Evolutionary conservation across 192 early-diverging fungal species (phyloP).

Genomic region (Entomortierella chlamydospora): DNA sequence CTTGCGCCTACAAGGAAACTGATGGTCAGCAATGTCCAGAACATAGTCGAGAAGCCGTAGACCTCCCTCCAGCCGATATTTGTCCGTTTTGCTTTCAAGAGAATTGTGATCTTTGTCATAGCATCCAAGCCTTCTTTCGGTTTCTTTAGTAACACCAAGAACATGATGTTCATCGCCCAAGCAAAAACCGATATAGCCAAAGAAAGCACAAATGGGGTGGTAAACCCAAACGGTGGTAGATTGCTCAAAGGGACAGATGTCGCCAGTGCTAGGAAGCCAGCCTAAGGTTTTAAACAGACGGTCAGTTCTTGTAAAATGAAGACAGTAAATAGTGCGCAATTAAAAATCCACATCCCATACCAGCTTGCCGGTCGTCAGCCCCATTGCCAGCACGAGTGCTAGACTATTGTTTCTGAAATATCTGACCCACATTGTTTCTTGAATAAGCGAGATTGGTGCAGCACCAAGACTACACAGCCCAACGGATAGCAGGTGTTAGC

Average conservation of each 20-base stretch:
- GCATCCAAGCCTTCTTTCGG: conserved; percentile 45
- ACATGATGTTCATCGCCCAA: conserved; percentile 75
- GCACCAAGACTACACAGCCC: conserved; percentile 76
- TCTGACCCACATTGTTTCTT: conserved; percentile 83
- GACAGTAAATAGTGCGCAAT: too few relatives aligned
- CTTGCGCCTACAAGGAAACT: conserved; percentile 53
- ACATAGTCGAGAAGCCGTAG: conserved; percentile 56
- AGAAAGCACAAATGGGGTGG: conserved; percentile 64
- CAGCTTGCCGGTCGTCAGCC: conserved; percentile 77
- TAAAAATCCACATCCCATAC: conserved; percentile 31
- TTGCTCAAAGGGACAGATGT: conserved; percentile 71
- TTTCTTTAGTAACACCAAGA: conserved; percentile 68
- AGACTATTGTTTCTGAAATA: conserved; percentile 79
- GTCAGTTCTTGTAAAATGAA: too few relatives aligned
- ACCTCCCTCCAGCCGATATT: conserved; percentile 55
- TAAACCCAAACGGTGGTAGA: conserved; percentile 59
- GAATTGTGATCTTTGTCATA: conserved; percentile 45
- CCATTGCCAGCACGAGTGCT: conserved; percentile 74
- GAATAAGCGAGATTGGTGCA: conserved; percentile 81
- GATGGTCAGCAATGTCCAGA: conserved; percentile 56
- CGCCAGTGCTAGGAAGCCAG: conserved; percentile 77
- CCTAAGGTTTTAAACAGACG: conserved; percentile 22
- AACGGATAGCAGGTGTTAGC: too few relatives aligned
- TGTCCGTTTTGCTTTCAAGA: conserved; percentile 31
- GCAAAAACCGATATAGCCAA: conserved; percentile 73